Evolutionary conservation across 73 alveolate genomes (phyloP).

Genomic region (Paramecium biaurelia): DNA sequence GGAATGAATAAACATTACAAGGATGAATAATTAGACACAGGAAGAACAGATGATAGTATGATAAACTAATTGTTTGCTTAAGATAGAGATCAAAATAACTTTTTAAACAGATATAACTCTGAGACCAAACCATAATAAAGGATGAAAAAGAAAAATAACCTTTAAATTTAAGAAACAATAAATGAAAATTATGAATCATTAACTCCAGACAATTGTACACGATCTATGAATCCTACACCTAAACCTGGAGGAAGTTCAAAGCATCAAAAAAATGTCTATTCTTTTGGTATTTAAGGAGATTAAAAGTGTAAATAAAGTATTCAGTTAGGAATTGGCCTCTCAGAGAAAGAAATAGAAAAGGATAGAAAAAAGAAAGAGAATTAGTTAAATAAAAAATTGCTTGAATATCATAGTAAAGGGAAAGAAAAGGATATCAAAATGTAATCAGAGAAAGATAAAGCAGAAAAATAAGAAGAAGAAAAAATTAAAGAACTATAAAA

Average conservation of each 20-base stretch:
- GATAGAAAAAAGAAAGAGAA: not conserved
- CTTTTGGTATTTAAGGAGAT: not conserved
- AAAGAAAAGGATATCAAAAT: not conserved
- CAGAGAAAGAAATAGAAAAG: not conserved
- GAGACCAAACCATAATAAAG: not conserved
- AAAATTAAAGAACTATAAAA: not conserved
- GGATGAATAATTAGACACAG: not conserved
- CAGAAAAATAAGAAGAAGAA: not conserved
- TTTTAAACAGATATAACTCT: not conserved
- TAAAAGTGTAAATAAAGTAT: not conserved
- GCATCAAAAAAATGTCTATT: not conserved
- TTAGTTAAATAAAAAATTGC: not conserved
- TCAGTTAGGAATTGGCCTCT: not conserved
- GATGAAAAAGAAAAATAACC: not conserved
- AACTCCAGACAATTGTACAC: not conserved
- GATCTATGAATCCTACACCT: not conserved
- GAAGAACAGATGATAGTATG: not conserved
- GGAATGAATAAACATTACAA: not conserved
- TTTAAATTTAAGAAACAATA: not conserved
- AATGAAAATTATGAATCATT: not conserved
- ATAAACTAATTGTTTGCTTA: not conserved
- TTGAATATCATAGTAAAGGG: not conserved
- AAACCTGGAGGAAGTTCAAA: not conserved
- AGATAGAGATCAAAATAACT: not conserved
- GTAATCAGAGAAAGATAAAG: not conserved